These are phyloP conservation scores for Austroboletus niveus DNA, from an alignment of 1,284 basidiomycete species.

Conservation along the genomic window DNA sequence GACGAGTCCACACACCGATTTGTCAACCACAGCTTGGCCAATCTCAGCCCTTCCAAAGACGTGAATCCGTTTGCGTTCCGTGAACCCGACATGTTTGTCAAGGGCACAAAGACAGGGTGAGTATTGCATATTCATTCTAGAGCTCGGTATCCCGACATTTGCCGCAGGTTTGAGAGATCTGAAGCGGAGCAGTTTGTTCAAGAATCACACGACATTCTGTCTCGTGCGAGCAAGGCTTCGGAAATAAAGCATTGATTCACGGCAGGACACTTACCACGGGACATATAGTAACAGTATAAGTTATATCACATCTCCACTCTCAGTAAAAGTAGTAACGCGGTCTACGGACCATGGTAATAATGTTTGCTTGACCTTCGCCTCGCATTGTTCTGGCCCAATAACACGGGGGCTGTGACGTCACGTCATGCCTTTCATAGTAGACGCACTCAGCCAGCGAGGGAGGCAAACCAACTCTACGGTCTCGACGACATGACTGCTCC, in stretches of 20 bases:
- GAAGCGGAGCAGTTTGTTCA: conserved; percentile 69
- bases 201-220: conserved; percentile 52
- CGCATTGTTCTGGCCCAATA: background rate
- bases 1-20: conserved; percentile 94
- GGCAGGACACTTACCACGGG: conserved; percentile 1
- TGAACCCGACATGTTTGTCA: conserved; percentile 83
- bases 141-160: conserved; percentile 12
- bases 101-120: conserved; percentile 74
- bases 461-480: background rate
- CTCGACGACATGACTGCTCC: background rate
- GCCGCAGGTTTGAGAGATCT: conserved; percentile 66
- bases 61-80: conserved; percentile 90
- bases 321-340: conserved; percentile 9
- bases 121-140: conserved; percentile 21
- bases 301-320: conserved; percentile 21
- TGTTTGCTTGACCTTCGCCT: background rate
- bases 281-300: background rate
- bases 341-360: background rate
- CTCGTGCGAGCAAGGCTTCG: conserved; percentile 18
- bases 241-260: conserved; percentile 29
- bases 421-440: background rate
- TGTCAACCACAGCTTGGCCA: conserved; percentile 90
- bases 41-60: conserved; percentile 73
- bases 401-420: conserved; percentile 22
- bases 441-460: background rate